Conservation (phyloP, 2,329 filamentous ascomycete genomes). For the Pseudogymnoascus sp. region DNA sequence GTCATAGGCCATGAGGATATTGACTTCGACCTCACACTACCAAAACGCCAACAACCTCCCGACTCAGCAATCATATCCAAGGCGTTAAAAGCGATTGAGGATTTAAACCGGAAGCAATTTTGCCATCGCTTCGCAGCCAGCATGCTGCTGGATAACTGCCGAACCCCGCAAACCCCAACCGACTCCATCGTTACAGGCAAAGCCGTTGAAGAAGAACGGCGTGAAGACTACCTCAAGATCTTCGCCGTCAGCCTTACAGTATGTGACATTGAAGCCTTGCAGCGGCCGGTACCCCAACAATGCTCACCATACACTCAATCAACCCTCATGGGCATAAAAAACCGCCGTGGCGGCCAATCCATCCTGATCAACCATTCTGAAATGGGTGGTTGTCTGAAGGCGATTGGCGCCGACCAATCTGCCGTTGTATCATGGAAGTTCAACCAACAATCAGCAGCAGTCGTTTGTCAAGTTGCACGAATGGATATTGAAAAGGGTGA, state of each 20-base stretch:
- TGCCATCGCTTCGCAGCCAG: constrained; percentile 29
- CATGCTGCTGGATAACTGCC: constrained; percentile 29
- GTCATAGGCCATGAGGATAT: not conserved
- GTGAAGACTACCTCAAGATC: constrained; percentile 43
- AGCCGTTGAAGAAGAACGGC: constrained; percentile 25
- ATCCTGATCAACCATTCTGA: constrained; percentile 22
- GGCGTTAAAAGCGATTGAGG: not conserved
- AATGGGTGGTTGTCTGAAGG: constrained; percentile 44
- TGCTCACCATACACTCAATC: constrained; percentile 40
- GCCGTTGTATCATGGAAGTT: constrained; percentile 60
- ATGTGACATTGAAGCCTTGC: constrained; percentile 51
- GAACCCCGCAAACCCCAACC: constrained; percentile 19
- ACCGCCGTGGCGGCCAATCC: constrained; percentile 27
- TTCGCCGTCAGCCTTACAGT: constrained; percentile 56
- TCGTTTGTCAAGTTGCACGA: constrained; percentile 55
- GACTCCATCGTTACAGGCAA: constrained; percentile 23
- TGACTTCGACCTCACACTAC: constrained; percentile 6
- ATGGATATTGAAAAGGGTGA: constrained; percentile 48
- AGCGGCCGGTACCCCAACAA: constrained; percentile 40
- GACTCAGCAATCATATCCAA: not conserved
- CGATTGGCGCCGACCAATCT: constrained; percentile 46
- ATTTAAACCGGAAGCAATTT: constrained; percentile 21
- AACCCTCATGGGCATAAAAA: constrained; percentile 30
- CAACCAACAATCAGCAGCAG: constrained; percentile 50
- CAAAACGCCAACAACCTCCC: not conserved